Evolutionary conservation across 495 filamentous ascomycete species (phyloP).

Genomic region (Xanthoparmelia taractica): DNA sequence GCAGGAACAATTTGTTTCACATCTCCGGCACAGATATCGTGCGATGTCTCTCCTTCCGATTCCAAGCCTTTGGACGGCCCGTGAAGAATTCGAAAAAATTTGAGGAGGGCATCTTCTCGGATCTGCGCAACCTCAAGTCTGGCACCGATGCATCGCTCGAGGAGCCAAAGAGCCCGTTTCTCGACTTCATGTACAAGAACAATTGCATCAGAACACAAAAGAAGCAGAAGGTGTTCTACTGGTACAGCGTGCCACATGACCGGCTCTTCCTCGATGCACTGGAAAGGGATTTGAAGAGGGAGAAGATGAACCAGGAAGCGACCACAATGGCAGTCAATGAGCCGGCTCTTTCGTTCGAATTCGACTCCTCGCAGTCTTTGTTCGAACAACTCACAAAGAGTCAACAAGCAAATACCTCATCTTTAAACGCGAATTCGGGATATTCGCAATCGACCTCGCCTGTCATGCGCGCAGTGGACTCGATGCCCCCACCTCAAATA

Average conservation of each 20-base stretch:
- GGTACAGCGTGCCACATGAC: constrained; percentile 99
- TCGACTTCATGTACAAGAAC: constrained; percentile 99
- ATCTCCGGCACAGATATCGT: constrained; percentile 99
- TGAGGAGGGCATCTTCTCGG: constrained; percentile 98
- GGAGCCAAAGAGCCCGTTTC: constrained; percentile 95
- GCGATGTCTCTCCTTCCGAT: constrained; percentile 93
- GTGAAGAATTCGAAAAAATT: constrained; percentile 99
- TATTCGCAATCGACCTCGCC: constrained; percentile 77
- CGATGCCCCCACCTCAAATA: constrained; percentile 74
- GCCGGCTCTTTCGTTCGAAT: constrained; percentile 95
- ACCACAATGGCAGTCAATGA: constrained; percentile 95
- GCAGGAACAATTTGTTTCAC: constrained; percentile 96
- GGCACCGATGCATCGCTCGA: constrained; percentile 98
- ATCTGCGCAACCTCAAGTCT: constrained; percentile 94
- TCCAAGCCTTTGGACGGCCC: constrained; percentile 94
- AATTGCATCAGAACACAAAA: constrained; percentile 99
- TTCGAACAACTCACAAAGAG: constrained; percentile 99
- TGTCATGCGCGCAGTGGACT: constrained; percentile 82
- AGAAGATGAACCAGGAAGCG: constrained; percentile 98
- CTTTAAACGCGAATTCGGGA: constrained; percentile 78
- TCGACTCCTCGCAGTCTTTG: constrained; percentile 96
- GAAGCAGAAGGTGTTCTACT: constrained; percentile 99
- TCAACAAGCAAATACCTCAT: constrained; percentile 95
- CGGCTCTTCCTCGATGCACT: constrained; percentile 94
- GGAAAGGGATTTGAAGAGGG: constrained; percentile 93